A percentile compares a stretch with the other conserved stretches of the same genome.
These are phyloP conservation scores for Clausena lansium DNA, from an alignment of 345 rosid species.

Conservation along the genomic window DNA sequence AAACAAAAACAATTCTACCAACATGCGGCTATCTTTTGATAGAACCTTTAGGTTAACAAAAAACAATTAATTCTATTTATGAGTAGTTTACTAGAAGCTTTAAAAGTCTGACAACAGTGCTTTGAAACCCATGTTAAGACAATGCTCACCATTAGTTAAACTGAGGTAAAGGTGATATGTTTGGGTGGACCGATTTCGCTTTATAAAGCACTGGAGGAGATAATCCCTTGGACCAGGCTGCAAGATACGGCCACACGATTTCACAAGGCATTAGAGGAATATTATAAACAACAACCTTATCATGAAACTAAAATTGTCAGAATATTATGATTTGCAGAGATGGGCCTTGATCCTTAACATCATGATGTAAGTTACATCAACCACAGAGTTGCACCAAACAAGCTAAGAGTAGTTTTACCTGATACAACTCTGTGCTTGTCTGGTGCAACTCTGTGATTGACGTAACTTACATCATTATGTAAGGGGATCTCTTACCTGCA, in stretches of 20 bases:
- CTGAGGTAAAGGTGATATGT: conserved; percentile 64
- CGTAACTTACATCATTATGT: too few species aligned
- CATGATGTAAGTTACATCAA: too few species aligned
- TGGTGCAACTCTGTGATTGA: too few species aligned
- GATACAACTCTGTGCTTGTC: too few species aligned
- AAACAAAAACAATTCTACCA: not conserved
- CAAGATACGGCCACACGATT: conserved; percentile 19
- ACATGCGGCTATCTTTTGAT: not conserved
- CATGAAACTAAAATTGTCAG: not conserved
- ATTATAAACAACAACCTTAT: conserved; percentile 3
- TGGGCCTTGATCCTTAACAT: too few species aligned
- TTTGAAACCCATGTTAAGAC: conserved; percentile 6
- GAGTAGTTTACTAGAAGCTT: not conserved
- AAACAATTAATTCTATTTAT: not conserved
- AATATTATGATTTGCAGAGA: not conserved
- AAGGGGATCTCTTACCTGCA: not conserved
- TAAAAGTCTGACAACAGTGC: not conserved
- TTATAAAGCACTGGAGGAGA: conserved; percentile 62
- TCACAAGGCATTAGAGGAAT: not conserved
- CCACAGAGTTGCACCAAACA: too few species aligned
- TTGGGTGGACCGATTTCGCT: conserved; percentile 51
- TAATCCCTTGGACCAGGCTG: conserved; percentile 75
- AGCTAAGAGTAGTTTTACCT: too few species aligned
- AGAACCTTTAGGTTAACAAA: not conserved
- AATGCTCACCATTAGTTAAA: conserved; percentile 55